Conservation (phyloP, 768 basidiomycete species). For the Rhodotorula toruloides region DNA sequence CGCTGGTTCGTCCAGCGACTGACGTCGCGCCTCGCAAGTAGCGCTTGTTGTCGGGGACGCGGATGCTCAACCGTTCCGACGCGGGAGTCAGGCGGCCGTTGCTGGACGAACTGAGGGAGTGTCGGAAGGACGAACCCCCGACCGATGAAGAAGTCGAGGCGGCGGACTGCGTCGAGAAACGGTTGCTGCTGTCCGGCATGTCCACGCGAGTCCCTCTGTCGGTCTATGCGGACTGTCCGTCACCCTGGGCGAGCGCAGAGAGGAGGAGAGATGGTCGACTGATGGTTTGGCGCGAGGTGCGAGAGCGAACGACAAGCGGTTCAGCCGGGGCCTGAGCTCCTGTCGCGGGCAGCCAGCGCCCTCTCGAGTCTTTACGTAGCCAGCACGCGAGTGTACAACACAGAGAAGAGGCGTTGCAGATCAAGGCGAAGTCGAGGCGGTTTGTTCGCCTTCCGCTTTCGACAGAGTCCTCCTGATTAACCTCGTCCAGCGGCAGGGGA, state of each 20-base stretch:
- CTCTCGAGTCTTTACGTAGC: too few species aligned
- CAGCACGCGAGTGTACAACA: too few species aligned
- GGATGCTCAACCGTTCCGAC: background rate
- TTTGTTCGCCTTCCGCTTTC: too few species aligned
- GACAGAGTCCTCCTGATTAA: too few species aligned
- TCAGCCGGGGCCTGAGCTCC: background rate
- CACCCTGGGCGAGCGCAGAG: background rate
- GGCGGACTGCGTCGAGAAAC: background rate
- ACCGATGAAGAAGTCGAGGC: background rate
- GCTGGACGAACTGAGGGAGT: background rate
- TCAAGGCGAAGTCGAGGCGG: too few species aligned
- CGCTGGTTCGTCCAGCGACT: background rate
- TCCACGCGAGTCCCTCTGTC: too few species aligned
- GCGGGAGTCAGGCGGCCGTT: background rate
- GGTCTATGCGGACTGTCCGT: too few species aligned
- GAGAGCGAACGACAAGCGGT: background rate
- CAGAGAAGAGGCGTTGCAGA: too few species aligned
- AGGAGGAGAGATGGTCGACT: constrained; percentile 4
- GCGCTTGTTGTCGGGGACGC: background rate
- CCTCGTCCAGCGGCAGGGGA: too few species aligned
- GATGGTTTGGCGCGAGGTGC: background rate
- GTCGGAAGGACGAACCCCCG: background rate
- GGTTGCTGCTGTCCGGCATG: too few species aligned
- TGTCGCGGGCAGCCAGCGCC: background rate
- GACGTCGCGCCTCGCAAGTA: background rate